Evolutionary conservation across 768 basidiomycete genomes (phyloP).

Genomic region (Suillus cothurnatus): DNA sequence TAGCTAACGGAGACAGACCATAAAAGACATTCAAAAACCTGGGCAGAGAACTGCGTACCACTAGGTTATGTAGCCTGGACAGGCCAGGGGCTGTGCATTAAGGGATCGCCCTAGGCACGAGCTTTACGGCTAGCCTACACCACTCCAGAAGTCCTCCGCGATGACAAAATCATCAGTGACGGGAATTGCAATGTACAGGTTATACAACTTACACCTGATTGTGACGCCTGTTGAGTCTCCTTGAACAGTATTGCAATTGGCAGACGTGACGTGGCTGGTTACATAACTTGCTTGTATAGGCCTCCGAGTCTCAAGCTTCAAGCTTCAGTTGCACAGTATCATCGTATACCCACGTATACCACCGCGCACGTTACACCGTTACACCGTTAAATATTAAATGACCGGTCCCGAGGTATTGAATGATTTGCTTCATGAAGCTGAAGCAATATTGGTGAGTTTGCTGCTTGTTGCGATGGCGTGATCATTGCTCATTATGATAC

Average conservation of each 20-base stretch:
- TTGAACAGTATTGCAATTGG: not conserved
- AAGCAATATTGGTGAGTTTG: slow-evolving; percentile 23
- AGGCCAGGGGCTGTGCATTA: not conserved
- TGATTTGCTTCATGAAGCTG: slow-evolving; percentile 18
- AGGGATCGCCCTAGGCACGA: not conserved
- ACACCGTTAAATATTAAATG: too few relatives aligned
- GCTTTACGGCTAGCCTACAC: not conserved
- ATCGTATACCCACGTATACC: not conserved
- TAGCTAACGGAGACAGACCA: not conserved
- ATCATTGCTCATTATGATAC: slow-evolving; percentile 32
- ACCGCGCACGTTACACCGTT: not conserved
- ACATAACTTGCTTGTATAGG: not conserved
- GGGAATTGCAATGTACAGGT: not conserved
- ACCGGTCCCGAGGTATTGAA: slow-evolving; percentile 15
- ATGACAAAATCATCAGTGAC: not conserved
- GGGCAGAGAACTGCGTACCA: not conserved
- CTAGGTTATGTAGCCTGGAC: not conserved
- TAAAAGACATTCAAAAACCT: not conserved
- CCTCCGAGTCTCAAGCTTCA: not conserved
- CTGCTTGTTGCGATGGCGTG: slow-evolving; percentile 28
- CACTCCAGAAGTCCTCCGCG: not conserved
- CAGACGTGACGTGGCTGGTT: not conserved
- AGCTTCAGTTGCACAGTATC: not conserved
- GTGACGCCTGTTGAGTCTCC: not conserved
- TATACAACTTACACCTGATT: not conserved